A percentile compares a stretch with the other conserved stretches of the same genome.
These are phyloP conservation scores for Penicillium cataractarum DNA, from an alignment of 495 filamentous ascomycete species.

Conservation along the genomic window DNA sequence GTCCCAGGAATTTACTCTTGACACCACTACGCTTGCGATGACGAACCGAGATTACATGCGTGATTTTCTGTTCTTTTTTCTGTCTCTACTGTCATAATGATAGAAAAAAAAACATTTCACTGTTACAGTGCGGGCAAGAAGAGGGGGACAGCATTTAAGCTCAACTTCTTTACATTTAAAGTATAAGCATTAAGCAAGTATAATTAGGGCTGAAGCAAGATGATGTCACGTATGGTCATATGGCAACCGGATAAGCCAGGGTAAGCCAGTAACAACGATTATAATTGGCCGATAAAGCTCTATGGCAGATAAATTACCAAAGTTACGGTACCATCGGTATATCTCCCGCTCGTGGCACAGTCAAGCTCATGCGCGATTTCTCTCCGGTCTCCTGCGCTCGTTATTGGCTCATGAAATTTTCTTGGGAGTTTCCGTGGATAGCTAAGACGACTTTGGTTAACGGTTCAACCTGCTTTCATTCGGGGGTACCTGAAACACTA, in stretches of 20 bases:
- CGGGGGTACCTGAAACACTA: constrained; percentile 8
- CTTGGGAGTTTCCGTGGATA: not conserved
- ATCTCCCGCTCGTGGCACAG: constrained; percentile 7
- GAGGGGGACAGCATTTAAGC: too few species aligned
- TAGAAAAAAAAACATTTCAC: not conserved
- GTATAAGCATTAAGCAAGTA: not conserved
- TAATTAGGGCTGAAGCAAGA: constrained; percentile 22
- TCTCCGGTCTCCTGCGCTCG: not conserved
- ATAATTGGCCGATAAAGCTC: constrained; percentile 19
- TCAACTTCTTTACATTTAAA: too few species aligned
- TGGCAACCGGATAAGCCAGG: not conserved
- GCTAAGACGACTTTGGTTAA: not conserved
- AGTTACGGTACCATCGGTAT: constrained; percentile 7
- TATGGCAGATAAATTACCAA: not conserved
- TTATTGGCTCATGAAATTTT: constrained; percentile 3
- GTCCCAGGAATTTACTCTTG: not conserved
- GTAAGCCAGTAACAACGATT: not conserved
- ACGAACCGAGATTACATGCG: constrained; percentile 19
- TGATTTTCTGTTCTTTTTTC: constrained; percentile 16
- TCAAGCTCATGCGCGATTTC: constrained; percentile 12
- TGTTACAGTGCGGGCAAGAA: too few species aligned
- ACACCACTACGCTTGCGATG: constrained; percentile 5
- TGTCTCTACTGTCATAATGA: not conserved
- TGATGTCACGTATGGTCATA: constrained; percentile 20
- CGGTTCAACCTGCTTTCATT: not conserved